Conservation (phyloP, 805 yeast species). For the Debaryomyces hansenii region DNA sequence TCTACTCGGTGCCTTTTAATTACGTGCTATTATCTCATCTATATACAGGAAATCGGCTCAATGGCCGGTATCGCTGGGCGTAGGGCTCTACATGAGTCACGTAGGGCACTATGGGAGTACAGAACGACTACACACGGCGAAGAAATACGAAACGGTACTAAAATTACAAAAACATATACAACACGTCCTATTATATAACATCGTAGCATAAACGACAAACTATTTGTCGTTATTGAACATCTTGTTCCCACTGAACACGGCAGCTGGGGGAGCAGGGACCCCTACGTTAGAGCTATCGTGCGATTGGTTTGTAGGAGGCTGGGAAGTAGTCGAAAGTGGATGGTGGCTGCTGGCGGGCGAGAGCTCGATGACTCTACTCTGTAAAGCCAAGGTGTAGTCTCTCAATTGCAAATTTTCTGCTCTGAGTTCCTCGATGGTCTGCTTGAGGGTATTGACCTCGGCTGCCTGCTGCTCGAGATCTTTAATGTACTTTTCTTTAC, state of each 20-base stretch:
- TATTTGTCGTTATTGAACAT: constrained; percentile 9
- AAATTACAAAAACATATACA: too few species aligned
- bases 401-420: constrained; percentile 71
- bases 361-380: constrained; percentile 60
- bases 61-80: too few species aligned
- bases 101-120: too few species aligned
- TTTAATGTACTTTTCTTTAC: constrained; percentile 78
- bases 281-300: constrained; percentile 6
- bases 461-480: constrained; percentile 73
- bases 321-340: constrained; percentile 20
- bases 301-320: constrained; percentile 1
- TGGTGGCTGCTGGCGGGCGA: constrained; percentile 17
- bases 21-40: too few species aligned
- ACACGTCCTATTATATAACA: too few species aligned
- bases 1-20: too few species aligned
- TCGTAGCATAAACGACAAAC: not conserved
- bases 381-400: constrained; percentile 70
- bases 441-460: constrained; percentile 61
- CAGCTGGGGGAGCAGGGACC: constrained; percentile 15
- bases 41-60: too few species aligned
- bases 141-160: too few species aligned
- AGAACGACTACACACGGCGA: too few species aligned
- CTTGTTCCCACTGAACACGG: constrained; percentile 10
- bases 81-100: too few species aligned
- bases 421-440: constrained; percentile 64